Conservation (phyloP, 2,329 filamentous ascomycete genomes). For the Corinectria fuckeliana region DNA sequence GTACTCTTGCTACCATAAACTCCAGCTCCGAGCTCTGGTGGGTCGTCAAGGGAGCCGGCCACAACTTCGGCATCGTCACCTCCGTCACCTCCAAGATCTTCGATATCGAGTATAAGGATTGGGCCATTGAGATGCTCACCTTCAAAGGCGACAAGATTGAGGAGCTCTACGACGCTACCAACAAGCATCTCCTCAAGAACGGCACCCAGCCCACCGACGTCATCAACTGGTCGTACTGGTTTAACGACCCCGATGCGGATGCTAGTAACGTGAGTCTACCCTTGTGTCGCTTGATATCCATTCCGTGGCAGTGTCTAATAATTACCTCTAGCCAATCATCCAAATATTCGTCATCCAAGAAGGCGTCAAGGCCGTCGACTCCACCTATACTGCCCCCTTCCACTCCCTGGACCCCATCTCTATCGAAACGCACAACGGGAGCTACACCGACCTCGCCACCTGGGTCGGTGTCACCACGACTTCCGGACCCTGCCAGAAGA, state of each 20-base stretch:
- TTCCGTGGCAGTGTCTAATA: not conserved
- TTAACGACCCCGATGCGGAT: not conserved
- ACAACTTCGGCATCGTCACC: conserved; percentile 45
- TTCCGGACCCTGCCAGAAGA: conserved; percentile 31
- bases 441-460: conserved; percentile 30
- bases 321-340: conserved; percentile 24
- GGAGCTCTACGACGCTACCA: conserved; percentile 53
- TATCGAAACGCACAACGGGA: conserved; percentile 31
- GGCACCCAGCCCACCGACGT: not conserved
- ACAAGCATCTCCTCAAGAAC: conserved; percentile 50
- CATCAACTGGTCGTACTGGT: not conserved
- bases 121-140: conserved; percentile 46
- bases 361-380: conserved; percentile 49
- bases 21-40: conserved; percentile 45
- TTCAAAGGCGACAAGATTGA: conserved; percentile 58
- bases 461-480: conserved; percentile 31
- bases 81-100: conserved; percentile 41
- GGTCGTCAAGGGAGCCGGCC: conserved; percentile 44
- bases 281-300: not conserved
- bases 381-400: conserved; percentile 52
- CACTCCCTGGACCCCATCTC: conserved; percentile 49
- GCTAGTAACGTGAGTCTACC: not conserved
- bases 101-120: conserved; percentile 32
- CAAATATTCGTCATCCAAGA: conserved; percentile 53
- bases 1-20: conserved; percentile 29